Evolutionary conservation across 495 filamentous ascomycete species (phyloP).

Genomic region (Penicillium flavigenum): DNA sequence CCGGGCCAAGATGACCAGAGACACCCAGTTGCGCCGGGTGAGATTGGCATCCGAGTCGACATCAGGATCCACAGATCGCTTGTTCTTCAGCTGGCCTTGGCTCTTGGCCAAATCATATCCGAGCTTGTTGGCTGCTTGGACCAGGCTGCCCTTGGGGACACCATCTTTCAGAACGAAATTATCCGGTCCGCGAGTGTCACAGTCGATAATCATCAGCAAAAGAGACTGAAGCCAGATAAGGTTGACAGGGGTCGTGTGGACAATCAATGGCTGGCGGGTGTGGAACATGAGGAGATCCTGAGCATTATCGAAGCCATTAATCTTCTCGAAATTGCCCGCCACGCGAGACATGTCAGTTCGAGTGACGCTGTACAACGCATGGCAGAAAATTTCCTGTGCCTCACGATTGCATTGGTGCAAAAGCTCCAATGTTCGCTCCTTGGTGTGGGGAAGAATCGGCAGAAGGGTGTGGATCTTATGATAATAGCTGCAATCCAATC

Average conservation of each 20-base stretch:
- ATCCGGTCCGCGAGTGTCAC: constrained; percentile 46
- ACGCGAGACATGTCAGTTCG: constrained; percentile 42
- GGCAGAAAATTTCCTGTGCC: constrained; percentile 69
- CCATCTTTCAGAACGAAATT: constrained; percentile 47
- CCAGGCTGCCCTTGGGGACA: constrained; percentile 42
- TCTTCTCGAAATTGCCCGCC: constrained; percentile 38
- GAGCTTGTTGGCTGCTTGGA: constrained; percentile 43
- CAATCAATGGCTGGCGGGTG: constrained; percentile 50
- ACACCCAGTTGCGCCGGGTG: constrained; percentile 71
- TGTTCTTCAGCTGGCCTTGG: constrained; percentile 40
- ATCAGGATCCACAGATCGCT: constrained; percentile 47
- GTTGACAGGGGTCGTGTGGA: constrained; percentile 38
- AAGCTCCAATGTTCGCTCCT: constrained; percentile 58
- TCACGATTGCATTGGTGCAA: constrained; percentile 58
- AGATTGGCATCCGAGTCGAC: constrained; percentile 70
- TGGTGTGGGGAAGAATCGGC: constrained; percentile 69
- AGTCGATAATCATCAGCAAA: constrained; percentile 48
- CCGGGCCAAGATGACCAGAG: constrained; percentile 68
- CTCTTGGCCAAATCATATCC: constrained; percentile 44
- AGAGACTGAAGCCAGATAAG: constrained; percentile 45
- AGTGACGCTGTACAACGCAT: constrained; percentile 58
- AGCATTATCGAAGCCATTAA: constrained; percentile 43
- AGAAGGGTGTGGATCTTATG: constrained; percentile 69
- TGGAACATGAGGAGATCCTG: constrained; percentile 52
- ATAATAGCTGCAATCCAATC: constrained; percentile 56